A percentile compares a stretch with the other conserved stretches of the same genome.
Evolutionary conservation across 495 filamentous ascomycete genomes (phyloP).

Genomic region (Ramalina intermedia): DNA sequence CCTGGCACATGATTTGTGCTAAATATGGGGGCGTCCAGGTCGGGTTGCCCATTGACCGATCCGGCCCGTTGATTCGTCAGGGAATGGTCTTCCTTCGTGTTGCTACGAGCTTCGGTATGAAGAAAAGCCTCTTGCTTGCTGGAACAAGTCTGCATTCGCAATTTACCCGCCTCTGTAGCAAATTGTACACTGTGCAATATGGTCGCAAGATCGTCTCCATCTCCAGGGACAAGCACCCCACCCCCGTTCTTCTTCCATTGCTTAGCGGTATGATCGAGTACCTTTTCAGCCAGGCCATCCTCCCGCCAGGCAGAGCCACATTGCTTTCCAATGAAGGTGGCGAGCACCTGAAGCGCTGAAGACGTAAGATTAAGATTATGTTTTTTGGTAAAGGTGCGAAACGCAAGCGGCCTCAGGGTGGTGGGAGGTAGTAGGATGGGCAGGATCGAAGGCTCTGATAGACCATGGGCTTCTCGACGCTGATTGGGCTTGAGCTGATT

Average conservation of each 20-base stretch:
- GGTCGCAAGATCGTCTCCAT: slow-evolving; percentile 53
- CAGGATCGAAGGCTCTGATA: slow-evolving; percentile 57
- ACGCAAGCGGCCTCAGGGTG: slow-evolving; percentile 79
- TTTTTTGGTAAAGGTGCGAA: slow-evolving; percentile 94
- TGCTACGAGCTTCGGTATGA: background rate
- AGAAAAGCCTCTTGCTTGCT: background rate
- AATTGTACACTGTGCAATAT: slow-evolving; percentile 73
- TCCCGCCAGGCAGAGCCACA: slow-evolving; percentile 95
- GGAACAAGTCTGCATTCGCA: no score
- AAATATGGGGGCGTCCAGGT: slow-evolving; percentile 41
- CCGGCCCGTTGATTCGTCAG: background rate
- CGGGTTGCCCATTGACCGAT: background rate
- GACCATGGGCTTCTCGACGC: slow-evolving; percentile 25
- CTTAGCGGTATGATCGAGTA: slow-evolving; percentile 80
- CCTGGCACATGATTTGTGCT: slow-evolving; percentile 47
- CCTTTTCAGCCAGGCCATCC: slow-evolving; percentile 80
- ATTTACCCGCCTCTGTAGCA: slow-evolving; percentile 65
- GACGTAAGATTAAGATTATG: slow-evolving; percentile 90
- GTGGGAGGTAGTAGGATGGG: slow-evolving; percentile 79
- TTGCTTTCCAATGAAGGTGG: slow-evolving; percentile 78
- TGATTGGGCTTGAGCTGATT: slow-evolving; percentile 46
- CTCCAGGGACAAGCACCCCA: slow-evolving; percentile 74
- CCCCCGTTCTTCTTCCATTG: slow-evolving; percentile 74
- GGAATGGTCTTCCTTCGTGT: background rate
- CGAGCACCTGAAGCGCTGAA: slow-evolving; percentile 66